A percentile compares a stretch with the other conserved stretches of the same genome.
phyloP scores from a whole-genome alignment of 805 yeast species.

The Hemisphaericaspora nanyangensis region DNA sequence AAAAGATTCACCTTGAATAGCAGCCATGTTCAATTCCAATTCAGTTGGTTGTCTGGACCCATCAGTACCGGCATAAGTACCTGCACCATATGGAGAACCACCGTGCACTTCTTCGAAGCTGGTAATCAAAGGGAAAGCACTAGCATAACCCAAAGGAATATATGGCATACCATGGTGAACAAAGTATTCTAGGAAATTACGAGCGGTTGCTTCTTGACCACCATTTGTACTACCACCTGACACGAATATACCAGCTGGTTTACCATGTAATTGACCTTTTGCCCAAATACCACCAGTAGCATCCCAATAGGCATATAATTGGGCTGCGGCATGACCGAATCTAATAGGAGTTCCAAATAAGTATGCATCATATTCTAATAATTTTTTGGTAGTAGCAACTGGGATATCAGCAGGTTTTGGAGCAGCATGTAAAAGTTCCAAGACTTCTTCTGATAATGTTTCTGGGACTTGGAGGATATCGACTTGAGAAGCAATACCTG shows the following conservation, averaged over 20 bases:
- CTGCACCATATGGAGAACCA: constrained; percentile 86
- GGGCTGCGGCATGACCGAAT: constrained; percentile 72
- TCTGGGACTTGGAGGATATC: constrained; percentile 78
- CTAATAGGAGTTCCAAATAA: constrained; percentile 80
- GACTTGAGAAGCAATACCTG: constrained; percentile 57
- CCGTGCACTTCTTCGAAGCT: constrained; percentile 70
- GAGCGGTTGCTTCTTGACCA: constrained; percentile 73
- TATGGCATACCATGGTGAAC: constrained; percentile 75
- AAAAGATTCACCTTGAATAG: constrained; percentile 65
- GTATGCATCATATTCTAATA: constrained; percentile 66
- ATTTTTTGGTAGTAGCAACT: constrained; percentile 51
- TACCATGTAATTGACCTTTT: constrained; percentile 62
- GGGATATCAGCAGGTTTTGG: constrained; percentile 53
- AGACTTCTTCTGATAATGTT: constrained; percentile 62
- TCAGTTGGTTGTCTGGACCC: constrained; percentile 68
- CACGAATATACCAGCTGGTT: constrained; percentile 68
- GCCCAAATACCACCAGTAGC: constrained; percentile 77
- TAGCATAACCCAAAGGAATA: constrained; percentile 73
- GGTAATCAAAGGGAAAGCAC: constrained; percentile 51
- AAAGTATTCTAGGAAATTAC: constrained; percentile 53
- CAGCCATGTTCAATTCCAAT: constrained; percentile 62
- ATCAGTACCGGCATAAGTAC: constrained; percentile 69
- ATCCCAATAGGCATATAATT: constrained; percentile 74
- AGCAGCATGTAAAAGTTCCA: constrained; percentile 64
- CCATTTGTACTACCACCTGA: constrained; percentile 74